phyloP scores from a whole-genome alignment of 352 stramenopile genomes.

The Globisporangium lucens region DNA sequence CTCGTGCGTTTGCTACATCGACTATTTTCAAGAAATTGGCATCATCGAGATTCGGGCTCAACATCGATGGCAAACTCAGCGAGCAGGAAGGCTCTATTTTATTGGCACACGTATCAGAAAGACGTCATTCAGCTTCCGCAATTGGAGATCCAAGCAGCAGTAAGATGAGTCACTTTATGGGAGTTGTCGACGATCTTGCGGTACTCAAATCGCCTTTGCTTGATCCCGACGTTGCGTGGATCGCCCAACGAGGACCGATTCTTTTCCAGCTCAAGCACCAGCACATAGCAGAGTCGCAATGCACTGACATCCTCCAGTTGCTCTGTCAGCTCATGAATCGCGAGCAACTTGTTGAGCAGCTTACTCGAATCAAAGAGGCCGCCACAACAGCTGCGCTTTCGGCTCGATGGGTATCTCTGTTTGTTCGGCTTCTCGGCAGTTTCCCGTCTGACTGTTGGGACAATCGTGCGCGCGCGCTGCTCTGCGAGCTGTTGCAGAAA shows the following conservation, averaged over 20 bases:
- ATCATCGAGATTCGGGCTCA: background rate
- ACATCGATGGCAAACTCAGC: constrained; percentile 4
- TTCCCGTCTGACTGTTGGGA: constrained; percentile 5
- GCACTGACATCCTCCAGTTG: constrained; percentile 29
- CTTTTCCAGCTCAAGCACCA: constrained; percentile 42
- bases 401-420: constrained; percentile 28
- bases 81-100: background rate
- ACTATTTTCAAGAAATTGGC: background rate
- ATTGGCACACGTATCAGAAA: too few species aligned
- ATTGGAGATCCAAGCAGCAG: background rate
- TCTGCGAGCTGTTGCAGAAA: constrained; percentile 30
- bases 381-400: constrained; percentile 7
- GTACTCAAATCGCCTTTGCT: constrained; percentile 13
- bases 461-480: constrained; percentile 23
- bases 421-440: constrained; percentile 21
- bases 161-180: constrained; percentile 5
- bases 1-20: background rate
- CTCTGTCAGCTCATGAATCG: constrained; percentile 25
- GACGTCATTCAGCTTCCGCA: background rate
- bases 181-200: constrained; percentile 33
- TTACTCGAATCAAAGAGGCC: too few species aligned
- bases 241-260: constrained; percentile 25
- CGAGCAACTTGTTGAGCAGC: background rate
- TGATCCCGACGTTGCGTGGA: constrained; percentile 17
- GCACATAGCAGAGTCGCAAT: constrained; percentile 25